These are phyloP conservation scores for Fraxinus americana DNA, from an alignment of 257 asterid species.

Conservation along the genomic window DNA sequence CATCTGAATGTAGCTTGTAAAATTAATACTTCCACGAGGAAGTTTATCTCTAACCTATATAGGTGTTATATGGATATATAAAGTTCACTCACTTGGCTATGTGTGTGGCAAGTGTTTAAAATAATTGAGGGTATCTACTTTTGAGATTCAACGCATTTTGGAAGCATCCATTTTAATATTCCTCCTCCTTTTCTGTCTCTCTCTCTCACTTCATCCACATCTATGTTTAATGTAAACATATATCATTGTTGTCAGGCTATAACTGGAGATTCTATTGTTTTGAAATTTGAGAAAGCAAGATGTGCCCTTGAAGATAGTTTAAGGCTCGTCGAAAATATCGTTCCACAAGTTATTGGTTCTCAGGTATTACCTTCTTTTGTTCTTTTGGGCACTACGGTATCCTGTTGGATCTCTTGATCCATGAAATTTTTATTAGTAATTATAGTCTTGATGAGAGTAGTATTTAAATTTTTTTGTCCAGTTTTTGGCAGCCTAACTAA, in stretches of 20 bases:
- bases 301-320: conserved; percentile 88
- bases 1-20: conserved; percentile 19
- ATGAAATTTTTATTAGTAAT: neutral
- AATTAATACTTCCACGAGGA: conserved; percentile 9
- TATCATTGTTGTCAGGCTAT: conserved; percentile 64
- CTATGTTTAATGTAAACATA: neutral
- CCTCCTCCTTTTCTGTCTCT: neutral
- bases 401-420: conserved; percentile 6
- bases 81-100: neutral
- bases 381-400: neutral
- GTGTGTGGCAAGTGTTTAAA: neutral
- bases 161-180: neutral
- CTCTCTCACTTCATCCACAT: conserved; percentile 1
- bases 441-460: neutral
- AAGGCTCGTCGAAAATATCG: conserved; percentile 93
- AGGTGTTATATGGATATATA: neutral
- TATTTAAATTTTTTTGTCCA: neutral
- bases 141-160: conserved; percentile 5
- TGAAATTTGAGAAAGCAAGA: conserved; percentile 92
- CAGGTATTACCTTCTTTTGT: conserved; percentile 61
- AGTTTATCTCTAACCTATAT: neutral
- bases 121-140: neutral
- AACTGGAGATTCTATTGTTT: conserved; percentile 88
- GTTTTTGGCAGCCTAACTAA: neutral
- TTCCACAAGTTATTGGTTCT: conserved; percentile 79